Conservation (phyloP, 192 early-diverging fungal genomes). For the Coemansia sp. region DNA sequence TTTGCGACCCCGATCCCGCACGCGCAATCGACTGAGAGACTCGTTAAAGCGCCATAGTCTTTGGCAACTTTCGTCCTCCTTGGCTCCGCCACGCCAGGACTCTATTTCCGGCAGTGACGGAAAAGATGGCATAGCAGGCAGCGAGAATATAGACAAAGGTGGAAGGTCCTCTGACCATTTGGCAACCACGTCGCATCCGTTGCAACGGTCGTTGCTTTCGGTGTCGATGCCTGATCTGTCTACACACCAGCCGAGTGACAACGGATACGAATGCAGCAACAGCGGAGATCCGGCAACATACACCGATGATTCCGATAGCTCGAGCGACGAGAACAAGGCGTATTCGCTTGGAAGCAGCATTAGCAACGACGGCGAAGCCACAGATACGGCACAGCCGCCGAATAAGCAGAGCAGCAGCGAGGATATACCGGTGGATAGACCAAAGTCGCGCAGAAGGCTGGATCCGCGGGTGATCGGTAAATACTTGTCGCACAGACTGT, state of each 20-base stretch:
- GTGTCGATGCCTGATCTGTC: slow-evolving; percentile 27
- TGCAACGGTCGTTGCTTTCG: slow-evolving; percentile 12
- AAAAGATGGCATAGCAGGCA: neutral
- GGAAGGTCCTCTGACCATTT: neutral
- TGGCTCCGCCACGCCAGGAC: neutral
- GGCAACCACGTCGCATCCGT: neutral
- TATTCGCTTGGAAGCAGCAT: neutral
- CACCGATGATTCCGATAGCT: neutral
- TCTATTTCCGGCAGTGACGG: too few species aligned
- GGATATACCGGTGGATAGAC: neutral
- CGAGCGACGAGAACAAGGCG: neutral
- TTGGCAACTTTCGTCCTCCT: neutral
- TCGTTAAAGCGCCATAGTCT: slow-evolving; percentile 4
- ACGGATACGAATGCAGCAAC: neutral
- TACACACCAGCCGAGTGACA: neutral
- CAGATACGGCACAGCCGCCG: neutral
- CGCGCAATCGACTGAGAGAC: neutral
- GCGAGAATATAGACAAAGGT: neutral
- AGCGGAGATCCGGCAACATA: neutral
- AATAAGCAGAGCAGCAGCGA: neutral
- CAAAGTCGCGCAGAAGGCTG: slow-evolving; percentile 3
- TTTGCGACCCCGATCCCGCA: neutral
- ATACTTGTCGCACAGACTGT: neutral
- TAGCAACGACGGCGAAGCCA: neutral
- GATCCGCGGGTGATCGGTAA: neutral